Evolutionary conservation across 768 basidiomycete genomes (phyloP).

Genomic region (Lactarius deliciosus): DNA sequence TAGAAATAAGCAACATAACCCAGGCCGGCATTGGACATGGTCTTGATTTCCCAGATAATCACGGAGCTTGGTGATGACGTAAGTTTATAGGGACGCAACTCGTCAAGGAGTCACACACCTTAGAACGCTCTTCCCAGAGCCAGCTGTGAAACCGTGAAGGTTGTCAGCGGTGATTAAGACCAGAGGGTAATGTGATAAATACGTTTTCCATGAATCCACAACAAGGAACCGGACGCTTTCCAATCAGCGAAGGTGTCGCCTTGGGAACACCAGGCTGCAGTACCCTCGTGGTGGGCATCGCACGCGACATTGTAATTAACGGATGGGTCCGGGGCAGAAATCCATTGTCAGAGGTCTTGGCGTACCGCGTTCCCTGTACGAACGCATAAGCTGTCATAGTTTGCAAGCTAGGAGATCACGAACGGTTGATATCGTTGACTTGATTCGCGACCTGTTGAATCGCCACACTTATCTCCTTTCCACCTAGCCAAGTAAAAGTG

Average conservation of each 20-base stretch:
- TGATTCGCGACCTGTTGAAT: neutral
- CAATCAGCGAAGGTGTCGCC: neutral
- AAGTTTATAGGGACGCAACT: too few species aligned
- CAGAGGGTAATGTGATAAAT: neutral
- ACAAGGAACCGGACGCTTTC: neutral
- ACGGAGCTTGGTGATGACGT: neutral
- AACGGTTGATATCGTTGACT: neutral
- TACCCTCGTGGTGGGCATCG: neutral
- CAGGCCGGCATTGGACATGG: neutral
- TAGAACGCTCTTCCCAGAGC: constrained; percentile 15
- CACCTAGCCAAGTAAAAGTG: neutral
- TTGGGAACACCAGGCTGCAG: neutral
- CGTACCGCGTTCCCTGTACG: neutral
- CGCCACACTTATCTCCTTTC: neutral
- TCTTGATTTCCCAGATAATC: neutral
- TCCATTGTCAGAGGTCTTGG: neutral
- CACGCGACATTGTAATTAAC: neutral
- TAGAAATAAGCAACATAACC: neutral
- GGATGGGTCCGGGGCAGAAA: constrained; percentile 5
- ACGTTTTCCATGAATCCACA: constrained; percentile 12
- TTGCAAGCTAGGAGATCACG: neutral
- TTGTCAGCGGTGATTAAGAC: neutral
- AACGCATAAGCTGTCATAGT: too few species aligned
- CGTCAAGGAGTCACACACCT: neutral
- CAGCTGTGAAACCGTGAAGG: neutral